Conservation (phyloP, 2,329 filamentous ascomycete species). For the Diaporthe vaccinii region DNA sequence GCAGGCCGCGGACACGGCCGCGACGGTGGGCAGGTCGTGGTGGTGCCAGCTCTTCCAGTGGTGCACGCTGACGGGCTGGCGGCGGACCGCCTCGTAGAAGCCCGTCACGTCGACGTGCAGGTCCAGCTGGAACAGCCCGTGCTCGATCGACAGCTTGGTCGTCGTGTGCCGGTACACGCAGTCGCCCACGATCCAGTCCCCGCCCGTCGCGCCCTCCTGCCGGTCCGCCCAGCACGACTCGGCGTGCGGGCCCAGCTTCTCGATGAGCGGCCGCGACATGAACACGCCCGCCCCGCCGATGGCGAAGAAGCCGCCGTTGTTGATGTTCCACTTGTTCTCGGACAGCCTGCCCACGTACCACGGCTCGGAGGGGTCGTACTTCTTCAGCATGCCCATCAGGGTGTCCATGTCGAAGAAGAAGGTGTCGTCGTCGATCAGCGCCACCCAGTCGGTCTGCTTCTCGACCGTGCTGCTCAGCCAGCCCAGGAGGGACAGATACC, state of each 20-base stretch:
- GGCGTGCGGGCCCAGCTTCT: constrained; percentile 52
- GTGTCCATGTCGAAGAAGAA: constrained; percentile 58
- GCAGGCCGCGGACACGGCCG: constrained; percentile 53
- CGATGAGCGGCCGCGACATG: constrained; percentile 54
- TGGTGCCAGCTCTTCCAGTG: constrained; percentile 56
- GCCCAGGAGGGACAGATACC: constrained; percentile 37
- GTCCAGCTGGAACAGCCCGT: constrained; percentile 58
- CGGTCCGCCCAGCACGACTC: constrained; percentile 50
- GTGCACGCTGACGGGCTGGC: constrained; percentile 57
- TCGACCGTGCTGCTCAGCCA: constrained; percentile 35
- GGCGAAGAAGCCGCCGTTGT: constrained; percentile 57
- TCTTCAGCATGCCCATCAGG: constrained; percentile 51
- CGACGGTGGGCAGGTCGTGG: constrained; percentile 52
- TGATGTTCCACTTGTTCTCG: constrained; percentile 56
- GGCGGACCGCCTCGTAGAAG: constrained; percentile 58
- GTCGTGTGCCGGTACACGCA: constrained; percentile 57
- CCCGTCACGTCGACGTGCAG: constrained; percentile 57
- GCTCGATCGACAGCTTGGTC: constrained; percentile 55
- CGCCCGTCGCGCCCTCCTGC: constrained; percentile 46
- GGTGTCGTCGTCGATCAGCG: constrained; percentile 60
- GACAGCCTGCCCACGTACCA: constrained; percentile 58
- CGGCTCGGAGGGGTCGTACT: constrained; percentile 54
- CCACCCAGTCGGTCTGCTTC: constrained; percentile 53
- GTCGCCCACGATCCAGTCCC: constrained; percentile 55
- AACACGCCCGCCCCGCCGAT: constrained; percentile 61